phyloP scores from a whole-genome alignment of 345 rosid genomes.

The Rhizophora apiculata region DNA sequence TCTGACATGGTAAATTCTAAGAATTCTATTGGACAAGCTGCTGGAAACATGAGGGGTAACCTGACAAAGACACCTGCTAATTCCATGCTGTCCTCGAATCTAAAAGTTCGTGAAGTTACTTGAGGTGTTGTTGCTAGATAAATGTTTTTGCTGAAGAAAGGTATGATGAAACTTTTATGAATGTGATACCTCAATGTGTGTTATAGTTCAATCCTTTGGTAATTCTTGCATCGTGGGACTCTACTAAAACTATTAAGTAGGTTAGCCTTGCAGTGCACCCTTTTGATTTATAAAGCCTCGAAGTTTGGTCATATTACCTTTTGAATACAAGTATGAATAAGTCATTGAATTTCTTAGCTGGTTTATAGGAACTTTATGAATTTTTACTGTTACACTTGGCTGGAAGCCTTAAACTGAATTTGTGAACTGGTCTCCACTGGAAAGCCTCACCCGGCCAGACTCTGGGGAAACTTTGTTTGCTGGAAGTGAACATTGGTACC shows the following conservation, averaged over 20 bases:
- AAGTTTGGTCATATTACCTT: too few relatives aligned
- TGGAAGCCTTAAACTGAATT: too few relatives aligned
- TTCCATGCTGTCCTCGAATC: conserved; percentile 50
- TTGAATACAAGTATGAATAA: not conserved
- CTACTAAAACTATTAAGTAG: too few relatives aligned
- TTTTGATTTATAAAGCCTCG: too few relatives aligned
- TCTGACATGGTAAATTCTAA: conserved; percentile 53
- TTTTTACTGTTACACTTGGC: not conserved
- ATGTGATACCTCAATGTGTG: too few relatives aligned
- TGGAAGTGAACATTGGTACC: not conserved
- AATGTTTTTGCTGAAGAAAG: conserved; percentile 4
- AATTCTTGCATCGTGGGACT: too few relatives aligned
- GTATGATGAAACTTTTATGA: not conserved
- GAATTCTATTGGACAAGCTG: conserved; percentile 47
- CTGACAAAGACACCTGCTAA: conserved; percentile 58
- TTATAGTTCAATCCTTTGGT: too few relatives aligned
- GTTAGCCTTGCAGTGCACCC: too few relatives aligned
- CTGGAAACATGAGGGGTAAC: conserved; percentile 54
- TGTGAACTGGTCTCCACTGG: too few relatives aligned
- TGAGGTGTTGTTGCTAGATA: conserved; percentile 16
- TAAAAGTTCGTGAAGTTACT: conserved; percentile 35
- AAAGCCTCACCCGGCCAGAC: too few relatives aligned
- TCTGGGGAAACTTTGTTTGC: not conserved
- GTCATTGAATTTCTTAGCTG: not conserved
- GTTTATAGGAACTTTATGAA: not conserved